Evolutionary conservation across 2,329 filamentous ascomycete species (phyloP), one percentile per base, ranked within the genome.

Genomic region (Microcyclosporella mali): DNA sequence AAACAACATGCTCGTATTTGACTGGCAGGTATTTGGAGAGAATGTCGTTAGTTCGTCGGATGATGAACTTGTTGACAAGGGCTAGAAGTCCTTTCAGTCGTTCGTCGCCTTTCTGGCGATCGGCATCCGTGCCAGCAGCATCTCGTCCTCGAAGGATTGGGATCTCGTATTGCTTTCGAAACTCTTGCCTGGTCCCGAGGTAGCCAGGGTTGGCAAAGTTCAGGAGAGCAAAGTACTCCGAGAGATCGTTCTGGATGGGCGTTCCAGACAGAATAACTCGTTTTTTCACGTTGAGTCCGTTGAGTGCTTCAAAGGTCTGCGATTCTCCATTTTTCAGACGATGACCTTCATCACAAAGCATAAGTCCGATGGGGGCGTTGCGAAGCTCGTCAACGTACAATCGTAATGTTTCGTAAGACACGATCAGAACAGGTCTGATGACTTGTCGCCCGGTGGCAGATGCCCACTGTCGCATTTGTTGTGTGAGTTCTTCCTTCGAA

Each of bases 1-100:
- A 98, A 1, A 98, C 92, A 21, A 98, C 92, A 63, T 98, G 92
- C 66, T 98, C 92, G 66, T 98, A 98, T 70, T 98, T 98, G 70
- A 97, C 82, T 0, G 92, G 92, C 46, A 98, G 70, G 61, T 98
- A 98, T 65, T 98, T 98, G 39, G 90, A 95, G 17, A 98, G 70
- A 49, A 98, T 94, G 60, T 98, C 92, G 74, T 98, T 98, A 3
- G 90, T 95, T 45, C 92, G 82, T 46, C 92, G 84, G 57, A 98
- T 98, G 63, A 98, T 94, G 68, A 98, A 98, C 60, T 94, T 95
- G 70, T 97, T 98, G 61, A 98, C 92, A 33, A 94, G 72, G 2
- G 73, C 72, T 2, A 95, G 78, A 11, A 98, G 76, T 58, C 95
- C 90, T 3, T 75, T 73, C 15, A 95, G 77, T 40, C 88, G 82